Base-by-base conservation (phyloP, 371 early-diverging fungal species). In the Apophysomyces elegans region DNA sequence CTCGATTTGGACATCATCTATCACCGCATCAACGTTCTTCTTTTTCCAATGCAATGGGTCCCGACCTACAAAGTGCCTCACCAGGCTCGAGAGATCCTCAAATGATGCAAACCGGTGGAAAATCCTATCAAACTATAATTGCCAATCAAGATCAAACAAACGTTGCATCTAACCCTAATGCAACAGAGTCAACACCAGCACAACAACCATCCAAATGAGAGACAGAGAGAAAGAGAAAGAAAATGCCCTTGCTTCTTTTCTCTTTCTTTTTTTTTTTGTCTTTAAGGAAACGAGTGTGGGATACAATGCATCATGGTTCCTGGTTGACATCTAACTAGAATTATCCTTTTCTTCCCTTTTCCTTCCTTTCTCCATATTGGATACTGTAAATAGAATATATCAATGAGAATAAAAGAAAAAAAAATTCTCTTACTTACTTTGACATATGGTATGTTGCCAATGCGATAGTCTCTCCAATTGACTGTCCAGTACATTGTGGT, bases 1-100 rank as follows among this genome's bases (percentile, higher is more conserved):
- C 73, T 35, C 59, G 73, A 41, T 73, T 73, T 50, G 73, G 73
- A 6, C 73, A 73, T 46, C 70, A 70, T 45, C 46, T 73, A 14
- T 70, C 70, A 13, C 64, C 67, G 36, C 63, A 73, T 35, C 70
- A 73, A 38, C 66, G 70, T 8, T 66, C 70, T 8, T 43, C 46
- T n/a, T 43, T 73, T 44, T 66, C 73, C 45, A 60, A 69, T 38
- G 63, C 70, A 11, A 66, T 73, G 70, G 37, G 66, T 1, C 64
- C 73, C 5, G 56, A 44, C 16, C 44, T 69, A 43, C 66, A 69
- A 38, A 63, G 68, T 58, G 57, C 71, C 38, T 56, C 58, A 35
- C 58, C 58, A 26, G 69, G 66, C 16, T 45, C 65, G 45, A 59
- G 39, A 18, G 56, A 45, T 45, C 35, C 56, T 68, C 41, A 43